These are phyloP conservation scores for Elongisporangium senticosum DNA, from an alignment of 352 stramenopile species.

Conservation along the genomic window DNA sequence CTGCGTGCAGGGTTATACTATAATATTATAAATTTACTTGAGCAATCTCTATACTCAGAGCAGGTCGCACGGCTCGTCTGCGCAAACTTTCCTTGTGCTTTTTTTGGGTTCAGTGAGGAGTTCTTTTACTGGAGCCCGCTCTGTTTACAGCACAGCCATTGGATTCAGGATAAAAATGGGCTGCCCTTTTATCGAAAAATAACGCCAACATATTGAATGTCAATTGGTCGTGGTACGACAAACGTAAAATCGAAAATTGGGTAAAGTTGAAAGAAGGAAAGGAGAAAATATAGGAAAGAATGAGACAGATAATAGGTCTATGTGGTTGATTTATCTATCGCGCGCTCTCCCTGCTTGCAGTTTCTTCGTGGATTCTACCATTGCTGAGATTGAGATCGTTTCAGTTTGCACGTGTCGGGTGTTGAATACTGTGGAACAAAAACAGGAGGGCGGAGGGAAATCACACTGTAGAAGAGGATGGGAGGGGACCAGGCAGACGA, in stretches of 20 bases:
- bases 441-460: not conserved
- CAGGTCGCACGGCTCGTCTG: not conserved
- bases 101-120: not conserved
- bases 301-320: not conserved
- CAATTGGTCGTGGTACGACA: not conserved
- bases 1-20: too few relatives aligned
- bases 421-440: not conserved
- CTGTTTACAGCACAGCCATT: not conserved
- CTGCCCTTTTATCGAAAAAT: not conserved
- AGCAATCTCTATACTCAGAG: not conserved
- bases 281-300: not conserved
- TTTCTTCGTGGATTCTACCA: not conserved
- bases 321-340: not conserved
- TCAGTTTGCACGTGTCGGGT: not conserved
- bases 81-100: not conserved
- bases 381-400: not conserved
- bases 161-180: too few relatives aligned
- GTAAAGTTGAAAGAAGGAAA: not conserved
- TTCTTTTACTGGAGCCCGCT: not conserved
- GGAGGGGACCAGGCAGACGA: not conserved
- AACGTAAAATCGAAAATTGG: not conserved
- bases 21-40: not conserved
- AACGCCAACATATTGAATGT: not conserved
- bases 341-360: not conserved
- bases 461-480: not conserved